Percentiles rank a stretch among this genome's conserved stretches.
These are phyloP conservation scores for Hygrophorus pudorinus DNA, from an alignment of 768 basidiomycete species.

Conservation along the genomic window DNA sequence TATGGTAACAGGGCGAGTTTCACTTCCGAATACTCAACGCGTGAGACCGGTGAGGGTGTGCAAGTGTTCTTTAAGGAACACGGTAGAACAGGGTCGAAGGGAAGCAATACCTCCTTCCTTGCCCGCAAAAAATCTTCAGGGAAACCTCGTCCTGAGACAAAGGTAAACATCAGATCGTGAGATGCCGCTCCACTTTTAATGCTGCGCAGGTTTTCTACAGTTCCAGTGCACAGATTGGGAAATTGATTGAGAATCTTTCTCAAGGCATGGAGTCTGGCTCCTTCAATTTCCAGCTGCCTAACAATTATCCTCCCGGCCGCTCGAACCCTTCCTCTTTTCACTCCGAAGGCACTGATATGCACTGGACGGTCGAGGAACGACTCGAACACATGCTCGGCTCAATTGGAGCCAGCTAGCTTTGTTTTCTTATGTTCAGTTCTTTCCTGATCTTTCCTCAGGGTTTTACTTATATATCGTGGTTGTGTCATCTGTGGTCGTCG, in stretches of 20 bases:
- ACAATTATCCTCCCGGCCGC: conserved; percentile 29
- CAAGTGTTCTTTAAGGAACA: conserved; percentile 77
- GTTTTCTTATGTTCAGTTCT: conserved; percentile 14
- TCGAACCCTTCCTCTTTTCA: conserved; percentile 52
- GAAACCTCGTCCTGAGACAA: conserved; percentile 69
- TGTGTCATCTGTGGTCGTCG: conserved; percentile 10
- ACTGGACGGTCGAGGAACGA: conserved; percentile 70
- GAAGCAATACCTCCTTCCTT: conserved; percentile 51
- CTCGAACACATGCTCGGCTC: conserved; percentile 62
- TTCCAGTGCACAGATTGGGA: conserved; percentile 69
- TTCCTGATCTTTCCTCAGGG: conserved; percentile 12
- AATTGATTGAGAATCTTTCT: conserved; percentile 74
- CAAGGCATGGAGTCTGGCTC: conserved; percentile 76
- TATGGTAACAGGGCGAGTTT: conserved; percentile 64
- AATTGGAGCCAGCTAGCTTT: conserved; percentile 20
- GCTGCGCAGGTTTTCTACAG: conserved; percentile 58
- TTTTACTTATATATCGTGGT: conserved; percentile 13
- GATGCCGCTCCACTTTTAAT: conserved; percentile 8
- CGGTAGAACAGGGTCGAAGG: conserved; percentile 51
- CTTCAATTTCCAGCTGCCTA: conserved; percentile 59
- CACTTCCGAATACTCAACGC: conserved; percentile 60
- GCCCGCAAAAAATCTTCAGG: conserved; percentile 51
- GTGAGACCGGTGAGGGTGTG: conserved; percentile 43
- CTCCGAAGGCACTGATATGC: conserved; percentile 43
- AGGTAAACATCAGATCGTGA: conserved; percentile 37